Evolutionary conservation across 2,329 filamentous ascomycete species (phyloP).

Genomic region (Fusarium euwallaceae): DNA sequence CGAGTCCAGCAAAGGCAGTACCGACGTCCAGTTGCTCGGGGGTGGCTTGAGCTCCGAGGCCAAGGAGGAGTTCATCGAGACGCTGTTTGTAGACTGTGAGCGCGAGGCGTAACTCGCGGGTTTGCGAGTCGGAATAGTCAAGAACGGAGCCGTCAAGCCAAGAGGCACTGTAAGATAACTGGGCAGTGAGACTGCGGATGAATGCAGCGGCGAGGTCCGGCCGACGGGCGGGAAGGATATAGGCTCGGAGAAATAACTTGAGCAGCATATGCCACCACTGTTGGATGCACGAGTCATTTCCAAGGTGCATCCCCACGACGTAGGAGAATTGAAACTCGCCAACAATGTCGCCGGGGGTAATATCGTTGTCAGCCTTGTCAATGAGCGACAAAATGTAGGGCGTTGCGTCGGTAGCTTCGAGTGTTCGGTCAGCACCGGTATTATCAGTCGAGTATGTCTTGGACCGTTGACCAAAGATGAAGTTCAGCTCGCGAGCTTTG

Average conservation of each 20-base stretch:
- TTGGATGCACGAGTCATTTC: constrained; percentile 70
- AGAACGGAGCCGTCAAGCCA: constrained; percentile 62
- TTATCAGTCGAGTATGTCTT: constrained; percentile 58
- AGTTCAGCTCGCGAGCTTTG: constrained; percentile 59
- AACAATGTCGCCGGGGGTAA: constrained; percentile 60
- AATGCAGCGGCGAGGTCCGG: constrained; percentile 63
- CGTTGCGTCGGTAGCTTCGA: constrained; percentile 63
- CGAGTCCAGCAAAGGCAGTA: constrained; percentile 59
- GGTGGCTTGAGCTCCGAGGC: constrained; percentile 51
- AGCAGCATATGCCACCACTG: constrained; percentile 72
- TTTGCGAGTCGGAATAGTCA: constrained; percentile 51
- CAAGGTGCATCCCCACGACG: constrained; percentile 68
- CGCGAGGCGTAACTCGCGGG: constrained; percentile 58
- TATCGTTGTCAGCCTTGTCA: constrained; percentile 38
- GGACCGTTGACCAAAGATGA: constrained; percentile 60
- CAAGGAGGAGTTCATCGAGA: constrained; percentile 61
- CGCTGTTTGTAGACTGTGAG: constrained; percentile 68
- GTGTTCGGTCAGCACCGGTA: constrained; percentile 55
- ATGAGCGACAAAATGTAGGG: constrained; percentile 60
- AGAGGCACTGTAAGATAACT: constrained; percentile 66
- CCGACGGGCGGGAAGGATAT: constrained; percentile 56
- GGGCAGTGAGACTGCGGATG: constrained; percentile 65
- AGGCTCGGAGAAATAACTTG: constrained; percentile 64
- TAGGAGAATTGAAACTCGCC: constrained; percentile 74
- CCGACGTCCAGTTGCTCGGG: constrained; percentile 60